Evolutionary conservation across 2,329 filamentous ascomycete species (phyloP).

Genomic region (Talaromyces sp.): DNA sequence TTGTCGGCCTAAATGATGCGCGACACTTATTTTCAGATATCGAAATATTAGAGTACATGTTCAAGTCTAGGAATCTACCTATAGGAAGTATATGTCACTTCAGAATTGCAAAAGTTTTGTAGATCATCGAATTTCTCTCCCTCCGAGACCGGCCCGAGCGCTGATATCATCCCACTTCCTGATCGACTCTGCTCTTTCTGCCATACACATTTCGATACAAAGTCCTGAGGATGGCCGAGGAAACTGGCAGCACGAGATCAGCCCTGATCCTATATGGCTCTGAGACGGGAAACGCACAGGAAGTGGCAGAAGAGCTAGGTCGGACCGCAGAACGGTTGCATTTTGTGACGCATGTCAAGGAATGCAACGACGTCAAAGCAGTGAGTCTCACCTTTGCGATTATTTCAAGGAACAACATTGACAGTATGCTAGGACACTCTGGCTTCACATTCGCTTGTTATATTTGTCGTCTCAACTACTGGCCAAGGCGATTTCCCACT

Average conservation of each 20-base stretch:
- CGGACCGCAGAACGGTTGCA: slow-evolving; percentile 71
- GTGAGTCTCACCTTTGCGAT: slow-evolving; percentile 48
- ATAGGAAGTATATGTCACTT: not conserved
- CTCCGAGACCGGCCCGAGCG: slow-evolving; percentile 18
- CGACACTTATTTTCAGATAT: not conserved
- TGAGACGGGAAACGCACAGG: slow-evolving; percentile 91
- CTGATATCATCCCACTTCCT: not conserved
- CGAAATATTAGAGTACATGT: not conserved
- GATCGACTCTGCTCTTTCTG: not conserved
- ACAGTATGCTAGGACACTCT: slow-evolving; percentile 32
- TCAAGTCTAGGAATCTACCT: not conserved
- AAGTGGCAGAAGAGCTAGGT: slow-evolving; percentile 82
- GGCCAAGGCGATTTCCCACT: slow-evolving; percentile 90
- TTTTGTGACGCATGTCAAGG: slow-evolving; percentile 72
- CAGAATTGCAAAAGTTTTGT: not conserved
- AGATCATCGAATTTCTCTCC: not conserved
- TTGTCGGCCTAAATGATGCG: not conserved
- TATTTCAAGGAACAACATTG: not conserved
- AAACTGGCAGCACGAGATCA: slow-evolving; percentile 35
- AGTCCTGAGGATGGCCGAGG: slow-evolving; percentile 29
- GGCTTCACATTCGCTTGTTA: slow-evolving; percentile 38
- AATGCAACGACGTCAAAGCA: slow-evolving; percentile 73
- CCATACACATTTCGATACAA: not conserved
- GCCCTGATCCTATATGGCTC: slow-evolving; percentile 85
- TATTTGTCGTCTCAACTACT: slow-evolving; percentile 87